phyloP scores from a whole-genome alignment of 2,329 filamentous ascomycete genomes.

The Setomelanomma holmii region DNA sequence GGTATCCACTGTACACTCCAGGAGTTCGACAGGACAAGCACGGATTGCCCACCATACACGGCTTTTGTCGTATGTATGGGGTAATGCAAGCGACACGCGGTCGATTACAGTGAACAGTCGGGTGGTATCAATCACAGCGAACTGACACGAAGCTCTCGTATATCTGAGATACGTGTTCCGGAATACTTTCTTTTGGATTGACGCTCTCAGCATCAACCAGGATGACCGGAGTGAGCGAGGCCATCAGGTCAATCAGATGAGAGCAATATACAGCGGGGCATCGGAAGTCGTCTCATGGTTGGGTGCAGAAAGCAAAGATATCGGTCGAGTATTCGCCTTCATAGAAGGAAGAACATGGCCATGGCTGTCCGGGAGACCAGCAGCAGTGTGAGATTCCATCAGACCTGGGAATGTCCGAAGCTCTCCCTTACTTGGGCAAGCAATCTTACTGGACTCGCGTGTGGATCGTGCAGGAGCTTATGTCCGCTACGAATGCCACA shows the following conservation, averaged over 20 bases:
- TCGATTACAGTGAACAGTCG: conserved; percentile 6
- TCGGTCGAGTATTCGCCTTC: background rate
- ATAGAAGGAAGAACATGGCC: background rate
- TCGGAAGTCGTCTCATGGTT: conserved; percentile 10
- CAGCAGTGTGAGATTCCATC: background rate
- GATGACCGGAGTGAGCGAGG: conserved; percentile 17
- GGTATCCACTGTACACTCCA: background rate
- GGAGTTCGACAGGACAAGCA: background rate
- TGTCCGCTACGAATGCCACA: background rate
- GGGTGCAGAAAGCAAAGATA: conserved; percentile 15
- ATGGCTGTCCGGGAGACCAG: background rate
- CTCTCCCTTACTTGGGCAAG: background rate
- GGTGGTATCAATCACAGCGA: conserved; percentile 7
- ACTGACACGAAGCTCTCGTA: conserved; percentile 14
- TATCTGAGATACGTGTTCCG: conserved; percentile 5
- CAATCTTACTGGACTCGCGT: conserved; percentile 1
- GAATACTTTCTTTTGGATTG: conserved; percentile 23
- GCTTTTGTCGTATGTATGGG: conserved; percentile 45
- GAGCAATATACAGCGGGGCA: conserved; percentile 17
- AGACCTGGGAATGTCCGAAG: background rate
- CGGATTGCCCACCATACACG: conserved; percentile 16
- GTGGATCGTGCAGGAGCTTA: conserved; percentile 8
- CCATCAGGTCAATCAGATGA: conserved; percentile 26
- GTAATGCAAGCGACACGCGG: conserved; percentile 20
- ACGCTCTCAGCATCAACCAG: conserved; percentile 36